Conservation (phyloP, 2,329 filamentous ascomycete species). For the Cordyceps farinosa region DNA sequence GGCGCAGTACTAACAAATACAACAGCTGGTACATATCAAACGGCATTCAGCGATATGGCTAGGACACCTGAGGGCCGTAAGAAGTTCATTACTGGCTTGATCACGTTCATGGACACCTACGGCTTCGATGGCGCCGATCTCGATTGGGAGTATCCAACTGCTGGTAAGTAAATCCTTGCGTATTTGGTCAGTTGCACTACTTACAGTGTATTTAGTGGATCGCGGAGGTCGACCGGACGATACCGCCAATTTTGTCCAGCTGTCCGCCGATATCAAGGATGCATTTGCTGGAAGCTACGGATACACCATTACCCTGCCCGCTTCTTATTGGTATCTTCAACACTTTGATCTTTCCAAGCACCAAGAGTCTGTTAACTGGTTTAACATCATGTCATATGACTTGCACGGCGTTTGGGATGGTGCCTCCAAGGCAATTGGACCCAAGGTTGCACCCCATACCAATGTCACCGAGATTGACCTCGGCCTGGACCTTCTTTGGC, state of each 20-base stretch:
- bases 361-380: constrained; percentile 30
- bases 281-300: constrained; percentile 11
- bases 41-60: constrained; percentile 32
- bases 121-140: constrained; percentile 44
- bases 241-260: constrained; percentile 28
- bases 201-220: constrained; percentile 16
- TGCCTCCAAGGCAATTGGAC: constrained; percentile 20
- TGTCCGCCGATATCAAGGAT: constrained; percentile 19
- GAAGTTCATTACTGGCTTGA: constrained; percentile 35
- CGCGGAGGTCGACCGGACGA: constrained; percentile 36
- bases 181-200: constrained; percentile 19
- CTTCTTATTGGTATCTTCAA: constrained; percentile 27
- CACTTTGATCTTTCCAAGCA: constrained; percentile 24
- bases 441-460: constrained; percentile 28
- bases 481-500: constrained; percentile 26
- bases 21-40: constrained; percentile 18
- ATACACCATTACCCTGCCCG: constrained; percentile 17
- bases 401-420: constrained; percentile 34
- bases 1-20: constrained; percentile 23
- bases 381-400: constrained; percentile 43
- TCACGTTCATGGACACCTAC: constrained; percentile 39
- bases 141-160: constrained; percentile 41
- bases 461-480: constrained; percentile 32
- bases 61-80: constrained; percentile 26
- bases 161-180: constrained; percentile 14